phyloP scores from a whole-genome alignment of 2,329 filamentous ascomycete genomes.

The Colletotrichum sp. region DNA sequence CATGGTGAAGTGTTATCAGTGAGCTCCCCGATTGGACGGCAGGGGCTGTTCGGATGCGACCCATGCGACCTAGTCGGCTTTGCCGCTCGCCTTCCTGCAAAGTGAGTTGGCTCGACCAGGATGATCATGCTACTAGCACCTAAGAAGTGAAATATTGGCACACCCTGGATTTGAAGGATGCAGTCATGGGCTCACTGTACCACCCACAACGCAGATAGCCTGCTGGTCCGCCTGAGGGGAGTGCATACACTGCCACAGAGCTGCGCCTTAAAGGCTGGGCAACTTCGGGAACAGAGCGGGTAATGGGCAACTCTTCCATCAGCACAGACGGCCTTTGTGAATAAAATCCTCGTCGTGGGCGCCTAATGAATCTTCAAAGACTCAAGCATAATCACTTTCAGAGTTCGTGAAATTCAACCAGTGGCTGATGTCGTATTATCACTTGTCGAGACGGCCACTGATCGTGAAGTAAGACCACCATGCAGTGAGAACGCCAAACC shows the following conservation, averaged over 20 bases:
- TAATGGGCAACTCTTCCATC: rapidly evolving
- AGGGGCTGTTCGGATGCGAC: background rate
- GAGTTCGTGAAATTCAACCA: too few species aligned
- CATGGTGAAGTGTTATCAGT: background rate
- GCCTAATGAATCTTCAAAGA: rapidly evolving
- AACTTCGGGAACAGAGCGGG: background rate
- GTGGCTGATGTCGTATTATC: too few species aligned
- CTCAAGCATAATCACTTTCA: background rate
- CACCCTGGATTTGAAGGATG: background rate
- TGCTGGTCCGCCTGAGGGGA: background rate
- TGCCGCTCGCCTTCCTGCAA: background rate
- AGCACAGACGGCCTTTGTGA: background rate
- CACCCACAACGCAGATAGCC: background rate
- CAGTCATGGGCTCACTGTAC: background rate
- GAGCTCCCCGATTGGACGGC: background rate
- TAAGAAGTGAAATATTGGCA: background rate
- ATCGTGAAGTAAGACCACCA: too few species aligned
- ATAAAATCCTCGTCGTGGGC: rapidly evolving
- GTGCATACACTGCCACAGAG: background rate
- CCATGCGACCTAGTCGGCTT: background rate
- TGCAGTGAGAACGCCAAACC: too few species aligned
- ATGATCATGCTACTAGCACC: background rate
- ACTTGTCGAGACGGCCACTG: too few species aligned
- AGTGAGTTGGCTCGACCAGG: background rate
- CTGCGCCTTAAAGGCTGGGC: background rate